Base-by-base conservation (phyloP, 2,329 filamentous ascomycete genomes). In the Zymoseptoria brevis region DNA sequence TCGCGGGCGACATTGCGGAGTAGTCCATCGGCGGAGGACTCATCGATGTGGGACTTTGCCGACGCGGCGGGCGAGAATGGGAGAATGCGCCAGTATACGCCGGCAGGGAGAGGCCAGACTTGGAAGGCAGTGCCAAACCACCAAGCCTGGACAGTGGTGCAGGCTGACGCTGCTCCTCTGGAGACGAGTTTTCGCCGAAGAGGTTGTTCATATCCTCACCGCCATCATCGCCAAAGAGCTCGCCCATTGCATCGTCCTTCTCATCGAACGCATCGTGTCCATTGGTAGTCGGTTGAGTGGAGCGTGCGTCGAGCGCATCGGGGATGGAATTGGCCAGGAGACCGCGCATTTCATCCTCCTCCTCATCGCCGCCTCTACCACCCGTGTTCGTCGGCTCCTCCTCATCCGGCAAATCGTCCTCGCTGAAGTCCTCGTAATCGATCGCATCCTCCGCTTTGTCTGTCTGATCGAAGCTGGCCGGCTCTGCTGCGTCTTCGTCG, bases 381-480 rank as follows among this genome's bases (percentile, higher is more conserved):
- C 55, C 30, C 30, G 56, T 56, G 45, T 65, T 53, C 6, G 61
- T 64, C 13, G 66, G 66, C 57, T 86, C 82, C 61, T 89, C 86
- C 63, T 94, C 90, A 6, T 94, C 90, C 9, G 90, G 88, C 7
- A 96, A 81, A 71, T 96, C 92, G 70, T 95, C 91, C 72, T 97
- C 93, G 65, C 88, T 88, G 62, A 97, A 92, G 70, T 96, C 90
- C 71, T 89, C 90, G 68, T 82, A 99, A 71, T 99, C 94, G 62
- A 94, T 77, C 49, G 94, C 94, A 75, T 97, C 89, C 61, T 91
- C 91, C 57, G 91, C 93, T 75, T 99, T 99, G 73, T 90, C 88
- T 19, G 80, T 81, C 56, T 72, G 66, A 56, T 79, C 77, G 56
- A 81, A 73, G 56, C 73, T 70, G 16, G 22, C 64, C 55, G 48